Evolutionary conservation across 768 basidiomycete species (phyloP).

Genomic region (Naematelia aurantialba): DNA sequence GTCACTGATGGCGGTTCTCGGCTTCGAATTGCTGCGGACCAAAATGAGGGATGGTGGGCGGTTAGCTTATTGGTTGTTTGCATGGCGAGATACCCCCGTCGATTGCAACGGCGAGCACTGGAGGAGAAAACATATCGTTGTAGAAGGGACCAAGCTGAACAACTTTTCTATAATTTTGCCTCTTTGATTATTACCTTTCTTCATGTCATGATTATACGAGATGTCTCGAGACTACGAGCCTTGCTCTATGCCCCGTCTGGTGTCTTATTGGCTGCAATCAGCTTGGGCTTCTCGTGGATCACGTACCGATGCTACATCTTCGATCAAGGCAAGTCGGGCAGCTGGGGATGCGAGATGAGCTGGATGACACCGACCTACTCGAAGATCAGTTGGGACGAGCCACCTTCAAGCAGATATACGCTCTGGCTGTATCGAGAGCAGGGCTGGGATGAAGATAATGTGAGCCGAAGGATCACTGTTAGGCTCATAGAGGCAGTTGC

Average conservation of each 20-base stretch:
- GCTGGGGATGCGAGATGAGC: slow-evolving; percentile 47
- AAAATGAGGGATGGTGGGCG: slow-evolving; percentile 70
- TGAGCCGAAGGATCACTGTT: slow-evolving; percentile 40
- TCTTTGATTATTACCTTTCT: neutral
- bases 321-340: slow-evolving; percentile 24
- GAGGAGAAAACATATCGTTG: slow-evolving; percentile 59
- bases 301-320: slow-evolving; percentile 19
- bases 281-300: slow-evolving; percentile 9
- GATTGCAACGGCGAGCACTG: slow-evolving; percentile 45
- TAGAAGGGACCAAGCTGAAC: slow-evolving; percentile 65
- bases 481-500: neutral
- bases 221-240: neutral
- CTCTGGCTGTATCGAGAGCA: slow-evolving; percentile 89
- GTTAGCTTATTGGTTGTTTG: slow-evolving; percentile 82
- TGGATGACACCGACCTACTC: slow-evolving; percentile 70
- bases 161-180: slow-evolving; percentile 67
- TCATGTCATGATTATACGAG: neutral
- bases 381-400: slow-evolving; percentile 66
- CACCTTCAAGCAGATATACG: slow-evolving; percentile 68
- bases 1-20: slow-evolving; percentile 53
- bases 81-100: slow-evolving; percentile 12
- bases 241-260: neutral
- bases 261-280: slow-evolving; percentile 5
- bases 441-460: slow-evolving; percentile 70
- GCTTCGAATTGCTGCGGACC: slow-evolving; percentile 61